Evolutionary conservation across 371 early-diverging fungal genomes (phyloP), one percentile per base, ranked within the genome.

Genomic region (Mortierella sp.): DNA sequence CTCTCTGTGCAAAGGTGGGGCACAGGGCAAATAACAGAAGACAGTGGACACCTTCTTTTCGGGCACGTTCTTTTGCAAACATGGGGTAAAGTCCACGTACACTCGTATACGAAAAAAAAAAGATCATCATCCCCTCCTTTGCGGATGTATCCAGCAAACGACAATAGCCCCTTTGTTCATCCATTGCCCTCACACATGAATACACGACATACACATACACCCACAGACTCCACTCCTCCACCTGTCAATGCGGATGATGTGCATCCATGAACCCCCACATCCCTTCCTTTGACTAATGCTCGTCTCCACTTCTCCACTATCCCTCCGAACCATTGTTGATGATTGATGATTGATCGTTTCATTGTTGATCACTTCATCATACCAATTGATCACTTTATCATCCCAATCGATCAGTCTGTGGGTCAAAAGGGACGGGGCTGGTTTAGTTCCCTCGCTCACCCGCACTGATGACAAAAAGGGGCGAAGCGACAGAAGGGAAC

Each of bases 61-160:
- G 51, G 51, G 51, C 56, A 56, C 24, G 27, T n/a, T 54, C 16
- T 16, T 54, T 54, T 16, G 63, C 58, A 58, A 60, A 60, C 32
- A 38, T 65, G 65, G 65, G 65, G 65, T 38, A 65, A 32, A 35
- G 21, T 65, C 35, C 65, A 38, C 38, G 32, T 65, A 65, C 65
- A 65, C 21, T 38, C 35, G 21, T 7, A 56, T 27, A 56, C 56
- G n/a, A 10, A 56, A 24, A n/a, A n/a, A 10, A 7, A 41, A 41
- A 41, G 35, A 41, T 41, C 7, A 56, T 27, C 11, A 24, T 10
- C 27, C 6, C 11, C 16, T n/a, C 24, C 3, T 49, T 51, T 51
- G 51, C 51, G 51, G 18, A 51, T 18, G 16, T 21, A 51, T 21
- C 51, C 51, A 51, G 16, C 21, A 51, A 51, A 6, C 24, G 18